Percentiles rank a stretch among this genome's conserved stretches.
phyloP scores from a whole-genome alignment of 1,284 basidiomycete species.

The Phylloporus sp. region DNA sequence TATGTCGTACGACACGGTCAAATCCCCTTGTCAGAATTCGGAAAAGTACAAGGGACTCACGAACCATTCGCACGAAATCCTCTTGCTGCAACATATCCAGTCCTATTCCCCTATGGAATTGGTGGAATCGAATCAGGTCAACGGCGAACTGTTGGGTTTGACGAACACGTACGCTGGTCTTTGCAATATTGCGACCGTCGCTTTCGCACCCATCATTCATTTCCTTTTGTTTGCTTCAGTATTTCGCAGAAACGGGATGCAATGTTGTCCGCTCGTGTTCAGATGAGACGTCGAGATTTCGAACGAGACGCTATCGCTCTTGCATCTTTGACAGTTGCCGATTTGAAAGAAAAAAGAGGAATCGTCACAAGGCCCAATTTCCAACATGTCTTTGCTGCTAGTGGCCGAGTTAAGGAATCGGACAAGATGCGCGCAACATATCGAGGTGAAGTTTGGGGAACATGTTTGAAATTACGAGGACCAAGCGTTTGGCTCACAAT shows the following conservation, averaged over 20 bases:
- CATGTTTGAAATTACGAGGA: neutral
- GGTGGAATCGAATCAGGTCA: neutral
- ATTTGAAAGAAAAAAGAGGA: conserved; percentile 31
- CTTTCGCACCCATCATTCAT: conserved; percentile 16
- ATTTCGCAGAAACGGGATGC: conserved; percentile 28
- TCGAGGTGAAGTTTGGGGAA: conserved; percentile 24
- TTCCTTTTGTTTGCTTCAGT: conserved; percentile 27
- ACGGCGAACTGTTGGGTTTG: neutral
- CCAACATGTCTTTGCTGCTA: conserved; percentile 21
- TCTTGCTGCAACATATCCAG: neutral
- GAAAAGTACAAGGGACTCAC: neutral
- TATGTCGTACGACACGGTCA: neutral
- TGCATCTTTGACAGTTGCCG: conserved; percentile 12
- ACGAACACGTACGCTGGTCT: neutral
- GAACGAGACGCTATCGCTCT: conserved; percentile 19
- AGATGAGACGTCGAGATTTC: conserved; percentile 26
- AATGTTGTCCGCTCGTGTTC: conserved; percentile 18
- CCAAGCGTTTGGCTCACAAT: conserved; percentile 18
- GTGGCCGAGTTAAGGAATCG: conserved; percentile 18
- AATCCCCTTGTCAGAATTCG: neutral
- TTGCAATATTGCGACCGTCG: neutral
- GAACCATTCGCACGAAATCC: neutral
- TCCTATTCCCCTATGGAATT: neutral
- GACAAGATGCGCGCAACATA: conserved; percentile 10
- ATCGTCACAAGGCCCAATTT: conserved; percentile 2